phyloP scores from a whole-genome alignment of 371 early-diverging fungal genomes.

The Smittium mucronatum region DNA sequence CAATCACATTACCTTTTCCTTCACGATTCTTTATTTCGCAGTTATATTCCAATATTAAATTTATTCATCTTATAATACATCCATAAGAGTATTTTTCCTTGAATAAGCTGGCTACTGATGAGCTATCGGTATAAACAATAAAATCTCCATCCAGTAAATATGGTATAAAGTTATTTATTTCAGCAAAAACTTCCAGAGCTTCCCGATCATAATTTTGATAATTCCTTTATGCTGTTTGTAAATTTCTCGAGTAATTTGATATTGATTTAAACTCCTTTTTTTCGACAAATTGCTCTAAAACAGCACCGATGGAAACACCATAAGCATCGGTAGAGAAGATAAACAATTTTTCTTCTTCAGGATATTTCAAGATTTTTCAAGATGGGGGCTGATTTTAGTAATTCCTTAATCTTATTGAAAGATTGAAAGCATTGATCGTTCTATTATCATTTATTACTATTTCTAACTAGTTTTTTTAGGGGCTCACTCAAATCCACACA shows the following conservation, averaged over 20 bases:
- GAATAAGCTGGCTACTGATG: background rate
- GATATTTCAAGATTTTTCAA: background rate
- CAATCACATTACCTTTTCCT: background rate
- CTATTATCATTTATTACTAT: background rate
- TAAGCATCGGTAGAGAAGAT: background rate
- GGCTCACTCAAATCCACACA: background rate
- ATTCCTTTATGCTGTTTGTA: background rate
- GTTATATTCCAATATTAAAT: background rate
- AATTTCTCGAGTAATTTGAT: background rate
- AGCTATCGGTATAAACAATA: background rate
- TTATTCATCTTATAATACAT: background rate
- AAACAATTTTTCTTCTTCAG: background rate
- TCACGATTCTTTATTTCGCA: background rate
- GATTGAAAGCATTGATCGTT: background rate
- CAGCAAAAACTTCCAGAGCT: background rate
- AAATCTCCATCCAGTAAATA: background rate
- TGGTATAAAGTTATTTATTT: background rate
- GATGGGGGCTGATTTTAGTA: background rate
- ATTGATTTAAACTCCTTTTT: background rate
- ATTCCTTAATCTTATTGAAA: background rate
- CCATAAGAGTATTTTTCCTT: background rate
- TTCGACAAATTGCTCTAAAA: background rate
- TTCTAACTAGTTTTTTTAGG: background rate
- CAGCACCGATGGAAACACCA: background rate
- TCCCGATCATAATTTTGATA: background rate